Conservation (phyloP, 2,329 filamentous ascomycete genomes). For the Biscogniauxia sp. region DNA sequence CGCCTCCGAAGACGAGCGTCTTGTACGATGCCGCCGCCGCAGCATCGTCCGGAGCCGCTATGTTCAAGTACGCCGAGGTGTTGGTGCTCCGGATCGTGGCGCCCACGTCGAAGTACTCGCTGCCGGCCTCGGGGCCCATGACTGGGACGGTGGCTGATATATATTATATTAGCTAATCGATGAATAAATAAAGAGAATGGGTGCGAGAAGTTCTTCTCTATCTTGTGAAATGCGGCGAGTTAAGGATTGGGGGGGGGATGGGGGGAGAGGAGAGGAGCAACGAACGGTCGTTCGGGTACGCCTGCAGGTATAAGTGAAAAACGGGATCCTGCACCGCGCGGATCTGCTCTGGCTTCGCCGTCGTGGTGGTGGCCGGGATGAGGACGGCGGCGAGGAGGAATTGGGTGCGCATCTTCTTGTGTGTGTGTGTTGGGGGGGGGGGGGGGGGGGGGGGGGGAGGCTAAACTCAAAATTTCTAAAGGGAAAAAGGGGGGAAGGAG, state of each 20-base stretch:
- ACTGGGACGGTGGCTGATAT: slow-evolving; percentile 41
- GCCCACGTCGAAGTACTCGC: slow-evolving; percentile 49
- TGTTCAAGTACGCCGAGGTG: slow-evolving; percentile 47
- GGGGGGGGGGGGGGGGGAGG: no score
- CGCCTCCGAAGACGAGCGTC: slow-evolving; percentile 42
- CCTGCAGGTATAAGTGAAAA: slow-evolving; percentile 53
- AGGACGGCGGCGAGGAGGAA: slow-evolving; percentile 8
- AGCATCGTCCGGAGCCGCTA: slow-evolving; percentile 34
- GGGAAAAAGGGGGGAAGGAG: no score
- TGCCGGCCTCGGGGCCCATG: slow-evolving; percentile 48
- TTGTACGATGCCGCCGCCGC: slow-evolving; percentile 45
- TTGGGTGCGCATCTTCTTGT: slow-evolving; percentile 17
- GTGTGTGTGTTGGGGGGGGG: no score
- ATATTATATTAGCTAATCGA: no score
- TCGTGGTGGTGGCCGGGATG: slow-evolving; percentile 14
- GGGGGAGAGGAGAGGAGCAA: not conserved
- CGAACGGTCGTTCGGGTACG: slow-evolving; percentile 39
- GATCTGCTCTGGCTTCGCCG: slow-evolving; percentile 47
- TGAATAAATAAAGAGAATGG: not conserved
- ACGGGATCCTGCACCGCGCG: slow-evolving; percentile 49
- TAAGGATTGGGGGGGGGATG: no score
- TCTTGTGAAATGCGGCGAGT: not conserved
- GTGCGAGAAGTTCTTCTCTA: not conserved
- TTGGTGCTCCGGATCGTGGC: slow-evolving; percentile 49
- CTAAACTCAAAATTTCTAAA: no score